Evolutionary conservation across 176 grass and related monocot species (phyloP), one percentile per base, ranked within the genome.

Genomic region (Panicum miliaceum): DNA sequence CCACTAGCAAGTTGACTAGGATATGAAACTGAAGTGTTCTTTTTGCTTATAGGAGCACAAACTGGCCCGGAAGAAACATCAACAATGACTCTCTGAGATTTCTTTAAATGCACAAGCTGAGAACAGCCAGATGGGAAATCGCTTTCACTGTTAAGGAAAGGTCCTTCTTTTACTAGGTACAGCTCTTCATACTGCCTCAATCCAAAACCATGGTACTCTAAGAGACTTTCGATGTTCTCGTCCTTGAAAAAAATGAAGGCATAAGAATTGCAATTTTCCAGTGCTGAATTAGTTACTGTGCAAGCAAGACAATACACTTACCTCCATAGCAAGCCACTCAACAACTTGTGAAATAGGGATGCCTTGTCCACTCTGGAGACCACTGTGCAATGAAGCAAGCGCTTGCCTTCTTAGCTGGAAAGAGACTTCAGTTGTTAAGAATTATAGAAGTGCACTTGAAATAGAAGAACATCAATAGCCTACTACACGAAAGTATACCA

Each of bases 351-450:
- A 83, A 84, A 98, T 85, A 73, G 96, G 96, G 20, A 98, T 98
- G 66, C 96, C 96, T 88, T 95, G 96, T 29, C 84, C 91, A 80
- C 71, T 98, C 77, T 86, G 93, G 78, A 98, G 90, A 88, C 96
- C 83, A 84, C 91, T 87, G 50, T 98, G 87, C 73, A 98, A 85
- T 71, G 87, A 92, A 85, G 93, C 92, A 66, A 98, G 91, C 2
- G 96, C 93, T 81, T 95, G 90, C 72, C 83, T 98, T 88, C 96
- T 90, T 84, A 98, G 56, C 96, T 98, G 96, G 71, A 68, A 78
- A 79, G 48, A 84, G 38, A 68, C 35, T 41, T 25, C 46, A 20
- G 18, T 72, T 15, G 71, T 94, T 87, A 89, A 71, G 68, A 57
- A 81, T 80, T 36, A 84, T 50, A 13, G 5, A 90, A 80, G 26